Evolutionary conservation across 768 basidiomycete species (phyloP), one percentile per base, ranked within the genome.

Genomic region (Auricularia heimuer): DNA sequence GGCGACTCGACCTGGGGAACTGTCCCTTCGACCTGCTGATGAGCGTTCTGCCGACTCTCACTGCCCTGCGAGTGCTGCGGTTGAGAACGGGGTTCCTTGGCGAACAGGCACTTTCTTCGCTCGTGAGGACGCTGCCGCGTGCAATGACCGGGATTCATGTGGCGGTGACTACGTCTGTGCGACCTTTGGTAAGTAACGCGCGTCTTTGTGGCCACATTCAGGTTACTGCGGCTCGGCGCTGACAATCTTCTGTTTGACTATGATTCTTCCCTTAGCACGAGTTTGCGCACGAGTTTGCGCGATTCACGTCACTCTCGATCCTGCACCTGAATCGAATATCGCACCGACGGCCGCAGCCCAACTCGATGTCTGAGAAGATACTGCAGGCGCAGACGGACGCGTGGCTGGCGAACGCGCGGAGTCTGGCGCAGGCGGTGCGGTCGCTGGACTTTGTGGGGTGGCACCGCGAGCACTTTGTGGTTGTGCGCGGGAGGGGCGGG

Each of bases 391-490:
- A 86, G 70, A 85, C 83, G 3, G 83, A 83, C 33, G 62, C 79
- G 21, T 87, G 85, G 85, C 75, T 77, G 44, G 76, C 79, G 36
- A 78, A 75, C 63, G 84, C 81, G 60, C 76, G 81, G 35, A 77
- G 76, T 67, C 79, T 88, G 63, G 85, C 85, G 1, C 71, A 73
- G 3, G 71, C 73, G 34, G 68, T 87, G 0, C 82, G 81, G 3
- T 79, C 79, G 33, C 70, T 88, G 36, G 86, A 88, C 73, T 88
- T 87, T 67, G 72, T 88, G 1, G 86, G 86, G n/a, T 88, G 85
- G 86, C 84, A 88, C 72, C 84, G 85, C 45, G 86, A 87, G 74
- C 84, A 87, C 71, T 87, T 84, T 69, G 85, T 85, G 65, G 82
- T 87, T 63, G 83, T 83, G 62, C 78, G 85, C 37, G 44, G 54